Conservation (phyloP, 176 grass and related monocot genomes). For the Hordeum vulgare region MorexV3_pseudomolecules_assembly NC_058519.1:303164989-303165488, state of each 20-base stretch:
- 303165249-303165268: conserved; percentile 25
- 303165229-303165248: conserved; percentile 31
- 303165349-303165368: background rate
- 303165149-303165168: background rate
- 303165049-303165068: background rate
- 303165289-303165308: background rate
- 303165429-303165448: conserved; percentile 38
- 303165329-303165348: background rate
- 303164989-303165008: background rate
- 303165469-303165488: conserved; percentile 27
- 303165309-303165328: background rate
- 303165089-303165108: background rate
- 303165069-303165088: background rate
- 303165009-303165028: background rate
- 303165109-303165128: conserved; percentile 17
- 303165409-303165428: conserved; percentile 40
- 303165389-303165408: conserved; percentile 42
- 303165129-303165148: conserved; percentile 28
- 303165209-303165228: conserved; percentile 40
- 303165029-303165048: background rate
- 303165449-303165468: background rate
- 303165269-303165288: conserved; percentile 22
- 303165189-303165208: conserved; percentile 34
- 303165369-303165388: conserved; percentile 17
- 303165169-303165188: conserved; percentile 33